phyloP scores from a whole-genome alignment of 2,329 filamentous ascomycete genomes.

The Curvularia lunata region DNA sequence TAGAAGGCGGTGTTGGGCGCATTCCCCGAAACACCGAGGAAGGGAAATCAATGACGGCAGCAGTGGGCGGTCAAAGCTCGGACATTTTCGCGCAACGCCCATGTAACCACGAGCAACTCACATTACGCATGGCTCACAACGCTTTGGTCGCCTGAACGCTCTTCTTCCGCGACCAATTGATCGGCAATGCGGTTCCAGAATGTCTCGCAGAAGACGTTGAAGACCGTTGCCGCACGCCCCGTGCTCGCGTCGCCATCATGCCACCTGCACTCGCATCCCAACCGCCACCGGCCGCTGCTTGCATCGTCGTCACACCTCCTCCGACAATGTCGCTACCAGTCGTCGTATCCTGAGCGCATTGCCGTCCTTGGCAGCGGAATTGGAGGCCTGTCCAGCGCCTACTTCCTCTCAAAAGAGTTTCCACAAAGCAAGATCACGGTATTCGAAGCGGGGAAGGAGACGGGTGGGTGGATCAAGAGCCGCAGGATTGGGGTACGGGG shows the following conservation, averaged over 20 bases:
- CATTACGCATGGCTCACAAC: slow-evolving; percentile 4
- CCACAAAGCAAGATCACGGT: slow-evolving; percentile 75
- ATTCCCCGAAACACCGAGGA: neutral
- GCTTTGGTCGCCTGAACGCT: slow-evolving; percentile 11
- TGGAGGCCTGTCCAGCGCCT: slow-evolving; percentile 61
- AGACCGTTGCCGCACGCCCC: slow-evolving; percentile 29
- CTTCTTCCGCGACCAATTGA: slow-evolving; percentile 22
- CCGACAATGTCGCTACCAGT: slow-evolving; percentile 26
- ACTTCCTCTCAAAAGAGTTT: slow-evolving; percentile 74
- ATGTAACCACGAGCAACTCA: slow-evolving; percentile 1
- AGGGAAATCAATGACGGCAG: slow-evolving; percentile 19
- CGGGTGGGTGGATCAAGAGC: slow-evolving; percentile 87
- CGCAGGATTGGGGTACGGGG: slow-evolving; percentile 67
- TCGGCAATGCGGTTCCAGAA: slow-evolving; percentile 49
- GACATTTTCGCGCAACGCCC: slow-evolving; percentile 12
- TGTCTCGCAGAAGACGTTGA: slow-evolving; percentile 43
- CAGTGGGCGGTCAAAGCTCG: slow-evolving; percentile 15
- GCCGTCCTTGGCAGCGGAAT: slow-evolving; percentile 61
- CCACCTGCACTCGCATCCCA: slow-evolving; percentile 4
- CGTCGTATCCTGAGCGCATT: slow-evolving; percentile 47
- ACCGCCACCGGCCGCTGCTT: slow-evolving; percentile 19
- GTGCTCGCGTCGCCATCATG: slow-evolving; percentile 26
- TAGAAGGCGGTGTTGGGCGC: slow-evolving; percentile 2
- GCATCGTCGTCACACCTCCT: slow-evolving; percentile 21
- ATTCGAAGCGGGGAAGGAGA: slow-evolving; percentile 72